Evolutionary conservation across 371 early-diverging fungal genomes (phyloP).

Genomic region (Saksenaea vasiformis): DNA sequence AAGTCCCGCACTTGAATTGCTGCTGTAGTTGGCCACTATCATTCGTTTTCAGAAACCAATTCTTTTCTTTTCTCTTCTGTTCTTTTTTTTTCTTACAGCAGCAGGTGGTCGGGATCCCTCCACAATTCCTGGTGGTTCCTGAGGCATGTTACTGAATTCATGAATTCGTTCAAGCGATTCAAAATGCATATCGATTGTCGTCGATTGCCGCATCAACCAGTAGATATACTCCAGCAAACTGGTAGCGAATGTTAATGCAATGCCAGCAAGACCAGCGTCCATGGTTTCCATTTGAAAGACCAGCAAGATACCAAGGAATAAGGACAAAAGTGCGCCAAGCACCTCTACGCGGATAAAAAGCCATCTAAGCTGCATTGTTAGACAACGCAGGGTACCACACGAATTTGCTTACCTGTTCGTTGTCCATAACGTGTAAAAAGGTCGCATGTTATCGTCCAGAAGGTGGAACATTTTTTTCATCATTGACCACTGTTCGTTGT

Average conservation of each 20-base stretch:
- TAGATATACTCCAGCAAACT: constrained; percentile 66
- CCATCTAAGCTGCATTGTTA: constrained; percentile 23
- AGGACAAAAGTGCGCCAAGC: constrained; percentile 68
- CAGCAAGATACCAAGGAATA: constrained; percentile 64
- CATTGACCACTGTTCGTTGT: constrained; percentile 43
- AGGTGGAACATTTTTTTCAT: constrained; percentile 46
- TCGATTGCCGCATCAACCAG: constrained; percentile 80
- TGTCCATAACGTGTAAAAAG: constrained; percentile 80
- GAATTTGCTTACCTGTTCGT: constrained; percentile 74
- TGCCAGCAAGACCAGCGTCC: constrained; percentile 78
- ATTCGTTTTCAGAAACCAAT: neutral
- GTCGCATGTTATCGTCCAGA: constrained; percentile 73
- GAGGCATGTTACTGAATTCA: constrained; percentile 72
- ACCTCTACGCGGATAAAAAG: constrained; percentile 73
- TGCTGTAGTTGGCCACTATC: constrained; percentile 78
- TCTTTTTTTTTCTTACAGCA: constrained; percentile 35
- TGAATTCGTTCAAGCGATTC: constrained; percentile 82
- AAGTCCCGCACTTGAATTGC: constrained; percentile 64
- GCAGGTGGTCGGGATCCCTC: constrained; percentile 59
- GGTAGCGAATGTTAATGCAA: constrained; percentile 72
- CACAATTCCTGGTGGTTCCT: constrained; percentile 69
- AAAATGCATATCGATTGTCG: constrained; percentile 84
- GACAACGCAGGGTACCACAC: constrained; percentile 21
- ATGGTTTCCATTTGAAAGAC: constrained; percentile 48
- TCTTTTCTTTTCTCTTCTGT: neutral